Evolutionary conservation across 2,329 filamentous ascomycete species (phyloP), one percentile per base, ranked within the genome.

Genomic region (Pseudopithomyces maydicus): DNA sequence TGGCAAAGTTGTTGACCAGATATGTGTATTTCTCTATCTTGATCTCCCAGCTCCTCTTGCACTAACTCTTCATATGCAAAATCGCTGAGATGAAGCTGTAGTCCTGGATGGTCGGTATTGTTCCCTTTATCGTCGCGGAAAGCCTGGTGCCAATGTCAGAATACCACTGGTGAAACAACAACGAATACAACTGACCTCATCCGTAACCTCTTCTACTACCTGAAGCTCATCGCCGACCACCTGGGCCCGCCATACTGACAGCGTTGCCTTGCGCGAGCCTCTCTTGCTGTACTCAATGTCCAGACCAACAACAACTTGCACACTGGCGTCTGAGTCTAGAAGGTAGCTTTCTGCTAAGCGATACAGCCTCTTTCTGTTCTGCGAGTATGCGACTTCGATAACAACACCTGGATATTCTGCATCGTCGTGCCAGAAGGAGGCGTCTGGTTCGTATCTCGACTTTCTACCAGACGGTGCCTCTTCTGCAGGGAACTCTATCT

Each of bases 41-140:
- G 10, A 22, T 47, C 43, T 39, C 52, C 52, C 15, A 47, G 8
- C 19, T 47, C 42, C n/a, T 39, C 32, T 22, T 54, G 26, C 33
- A 41, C 43, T 26, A 54, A n/a, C 43, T 55, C 59, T 54, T 62
- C 43, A 55, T 59, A 61, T 52, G 67, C 60, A 61, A 71, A 70
- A 45, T 69, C 66, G 51, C 36, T 42, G n/a, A 58, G 56, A 26
- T 19, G 39, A 17, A 58, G 56, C 36, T 36, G 39, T 38, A 58
- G 39, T 38, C 52, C 52, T 17, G 46, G 52, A 19, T 58, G 33
- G 29, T 55, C 41, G n/a, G 22, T 45, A 44, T 39, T 10, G 46
- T 55, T 42, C n/a, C 52, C 56, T 52, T 55, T 14, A 36, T 55
- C 41, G 23, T 66, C 55, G 32, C 68, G 66, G 52, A 71, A 67